Conservation (phyloP, 2,329 filamentous ascomycete species). For the Talaromyces sp. region DNA sequence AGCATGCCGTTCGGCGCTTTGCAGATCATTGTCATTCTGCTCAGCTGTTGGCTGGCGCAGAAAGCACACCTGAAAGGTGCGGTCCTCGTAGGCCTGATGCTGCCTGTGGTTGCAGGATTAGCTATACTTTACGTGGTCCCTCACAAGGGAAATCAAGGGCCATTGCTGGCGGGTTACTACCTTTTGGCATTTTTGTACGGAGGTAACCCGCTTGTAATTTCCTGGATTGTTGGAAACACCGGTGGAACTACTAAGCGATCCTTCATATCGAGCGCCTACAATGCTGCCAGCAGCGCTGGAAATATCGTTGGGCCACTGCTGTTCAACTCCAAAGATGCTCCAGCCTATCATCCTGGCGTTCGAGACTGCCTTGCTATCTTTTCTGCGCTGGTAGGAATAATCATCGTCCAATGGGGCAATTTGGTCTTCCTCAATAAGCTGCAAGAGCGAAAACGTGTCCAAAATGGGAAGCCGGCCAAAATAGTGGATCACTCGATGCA, state of each 20-base stretch:
- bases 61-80: conserved; percentile 56
- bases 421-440: conserved; percentile 53
- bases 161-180: conserved; percentile 61
- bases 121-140: conserved; percentile 56
- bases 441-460: conserved; percentile 55
- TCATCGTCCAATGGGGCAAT: conserved; percentile 54
- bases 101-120: conserved; percentile 58
- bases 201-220: conserved; percentile 62
- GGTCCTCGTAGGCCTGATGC: conserved; percentile 53
- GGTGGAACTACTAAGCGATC: conserved; percentile 67
- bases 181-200: conserved; percentile 65
- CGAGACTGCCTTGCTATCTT: conserved; percentile 48
- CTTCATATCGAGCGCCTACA: conserved; percentile 61
- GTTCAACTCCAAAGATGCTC: conserved; percentile 58
- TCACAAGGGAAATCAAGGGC: conserved; percentile 38
- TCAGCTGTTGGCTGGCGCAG: conserved; percentile 58
- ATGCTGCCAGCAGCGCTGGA: conserved; percentile 59
- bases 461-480: conserved; percentile 59
- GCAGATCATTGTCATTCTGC: conserved; percentile 59
- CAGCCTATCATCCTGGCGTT: conserved; percentile 57
- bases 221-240: conserved; percentile 68
- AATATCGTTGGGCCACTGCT: conserved; percentile 66
- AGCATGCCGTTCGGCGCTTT: conserved; percentile 66
- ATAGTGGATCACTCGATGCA: conserved; percentile 63
- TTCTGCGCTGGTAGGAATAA: conserved; percentile 51